phyloP scores from a whole-genome alignment of 768 basidiomycete species.

The Lactifluus piperatus region DNA sequence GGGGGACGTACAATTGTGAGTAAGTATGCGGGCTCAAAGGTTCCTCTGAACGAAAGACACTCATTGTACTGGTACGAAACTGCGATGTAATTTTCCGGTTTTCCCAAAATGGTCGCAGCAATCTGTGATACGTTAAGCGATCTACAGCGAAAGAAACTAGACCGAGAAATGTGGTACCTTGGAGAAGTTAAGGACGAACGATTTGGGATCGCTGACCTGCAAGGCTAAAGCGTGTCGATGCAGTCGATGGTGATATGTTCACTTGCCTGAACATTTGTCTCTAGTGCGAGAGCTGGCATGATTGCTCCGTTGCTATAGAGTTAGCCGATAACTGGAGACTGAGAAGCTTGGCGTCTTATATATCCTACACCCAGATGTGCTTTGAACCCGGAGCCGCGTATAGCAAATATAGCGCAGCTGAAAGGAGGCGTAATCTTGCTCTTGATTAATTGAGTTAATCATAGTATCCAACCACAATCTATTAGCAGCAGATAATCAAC shows the following conservation, averaged over 20 bases:
- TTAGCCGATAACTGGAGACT: not conserved
- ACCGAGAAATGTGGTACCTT: conserved; percentile 5
- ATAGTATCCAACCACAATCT: too few species aligned
- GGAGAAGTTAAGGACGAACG: conserved; percentile 10
- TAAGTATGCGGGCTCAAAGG: conserved; percentile 57
- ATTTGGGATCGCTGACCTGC: conserved; percentile 2
- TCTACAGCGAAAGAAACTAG: not conserved
- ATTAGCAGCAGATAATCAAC: too few species aligned
- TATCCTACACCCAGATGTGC: too few species aligned
- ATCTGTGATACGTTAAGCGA: conserved; percentile 32
- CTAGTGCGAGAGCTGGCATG: conserved; percentile 15
- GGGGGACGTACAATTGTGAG: conserved; percentile 44
- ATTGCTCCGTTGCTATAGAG: not conserved
- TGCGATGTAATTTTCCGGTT: conserved; percentile 47
- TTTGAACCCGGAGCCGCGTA: too few species aligned
- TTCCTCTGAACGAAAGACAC: conserved; percentile 49
- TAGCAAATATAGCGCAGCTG: too few species aligned
- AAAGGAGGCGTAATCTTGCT: too few species aligned
- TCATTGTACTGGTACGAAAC: conserved; percentile 50
- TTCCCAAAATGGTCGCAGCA: conserved; percentile 42
- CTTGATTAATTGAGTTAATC: too few species aligned
- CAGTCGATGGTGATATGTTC: too few species aligned
- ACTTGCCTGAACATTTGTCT: conserved; percentile 17
- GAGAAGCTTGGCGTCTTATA: not conserved
- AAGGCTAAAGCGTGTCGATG: not conserved